A percentile compares a stretch with the other conserved stretches of the same genome.
These are phyloP conservation scores for Penicillium lagena DNA, from an alignment of 495 filamentous ascomycete genomes.

Conservation along the genomic window DNA sequence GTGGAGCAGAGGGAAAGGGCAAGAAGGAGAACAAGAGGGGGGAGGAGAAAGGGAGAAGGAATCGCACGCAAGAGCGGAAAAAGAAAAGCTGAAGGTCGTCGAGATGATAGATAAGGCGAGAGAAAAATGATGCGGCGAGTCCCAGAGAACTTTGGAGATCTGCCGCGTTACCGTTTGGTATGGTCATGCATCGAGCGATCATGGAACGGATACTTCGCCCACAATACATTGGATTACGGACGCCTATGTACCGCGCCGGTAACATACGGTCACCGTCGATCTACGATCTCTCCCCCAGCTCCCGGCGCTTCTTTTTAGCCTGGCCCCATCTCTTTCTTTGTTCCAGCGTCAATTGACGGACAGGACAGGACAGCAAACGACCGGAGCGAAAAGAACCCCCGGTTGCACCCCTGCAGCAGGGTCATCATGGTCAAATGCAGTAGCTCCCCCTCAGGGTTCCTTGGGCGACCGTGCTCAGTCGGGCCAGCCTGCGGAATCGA, in stretches of 20 bases:
- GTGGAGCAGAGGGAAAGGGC: conserved; percentile 8
- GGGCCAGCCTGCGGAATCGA: background rate
- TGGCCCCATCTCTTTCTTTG: conserved; percentile 6
- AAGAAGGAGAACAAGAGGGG: conserved; percentile 5
- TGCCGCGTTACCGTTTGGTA: conserved; percentile 10
- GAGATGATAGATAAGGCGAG: conserved; percentile 23
- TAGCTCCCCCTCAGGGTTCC: too few species aligned
- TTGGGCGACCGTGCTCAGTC: background rate
- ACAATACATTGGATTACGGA: background rate
- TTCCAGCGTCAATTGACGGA: conserved; percentile 1
- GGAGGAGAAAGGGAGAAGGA: conserved; percentile 2
- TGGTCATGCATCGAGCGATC: conserved; percentile 2
- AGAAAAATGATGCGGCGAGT: conserved; percentile 14
- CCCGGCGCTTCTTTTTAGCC: conserved; percentile 18
- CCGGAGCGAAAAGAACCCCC: background rate
- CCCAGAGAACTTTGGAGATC: conserved; percentile 7
- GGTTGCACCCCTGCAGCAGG: background rate
- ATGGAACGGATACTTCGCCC: background rate
- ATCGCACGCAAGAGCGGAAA: conserved; percentile 2
- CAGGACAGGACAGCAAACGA: too few species aligned
- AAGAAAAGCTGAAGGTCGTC: conserved; percentile 9
- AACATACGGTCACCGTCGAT: conserved; percentile 6
- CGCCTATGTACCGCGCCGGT: conserved; percentile 2
- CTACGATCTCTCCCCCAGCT: conserved; percentile 10
- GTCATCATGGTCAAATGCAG: background rate